Conservation (phyloP, 306 rosid genomes). For the Castanea crenata region DNA sequence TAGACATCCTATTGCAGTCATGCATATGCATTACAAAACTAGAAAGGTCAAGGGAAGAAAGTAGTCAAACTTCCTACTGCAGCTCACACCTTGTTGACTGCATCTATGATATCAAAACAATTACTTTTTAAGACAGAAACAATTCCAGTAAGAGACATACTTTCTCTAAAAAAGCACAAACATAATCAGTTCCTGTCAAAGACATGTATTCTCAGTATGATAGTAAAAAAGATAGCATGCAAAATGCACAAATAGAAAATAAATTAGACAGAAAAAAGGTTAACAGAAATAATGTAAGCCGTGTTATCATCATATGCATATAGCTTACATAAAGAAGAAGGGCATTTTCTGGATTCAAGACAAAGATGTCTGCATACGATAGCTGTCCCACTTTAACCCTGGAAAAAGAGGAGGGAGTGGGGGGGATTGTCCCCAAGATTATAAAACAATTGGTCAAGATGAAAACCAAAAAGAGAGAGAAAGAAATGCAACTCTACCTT, state of each 20-base stretch:
- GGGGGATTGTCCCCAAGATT: conserved; percentile 20
- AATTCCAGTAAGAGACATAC: background rate
- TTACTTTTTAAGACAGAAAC: background rate
- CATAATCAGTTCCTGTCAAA: background rate
- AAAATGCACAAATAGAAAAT: background rate
- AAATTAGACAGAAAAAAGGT: background rate
- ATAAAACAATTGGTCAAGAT: conserved; percentile 9
- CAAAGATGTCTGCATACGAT: conserved; percentile 72
- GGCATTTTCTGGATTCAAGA: conserved; percentile 77
- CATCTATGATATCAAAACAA: background rate
- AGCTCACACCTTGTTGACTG: background rate
- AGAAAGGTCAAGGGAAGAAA: background rate
- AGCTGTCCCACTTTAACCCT: conserved; percentile 76
- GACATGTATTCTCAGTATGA: background rate
- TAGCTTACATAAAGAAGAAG: conserved; percentile 91
- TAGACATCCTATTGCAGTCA: background rate
- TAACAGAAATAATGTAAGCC: conserved; percentile 11
- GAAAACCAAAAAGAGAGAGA: background rate
- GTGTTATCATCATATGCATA: conserved; percentile 17
- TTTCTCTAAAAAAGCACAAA: background rate
- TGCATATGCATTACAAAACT: background rate
- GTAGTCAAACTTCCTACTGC: background rate
- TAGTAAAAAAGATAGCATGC: background rate
- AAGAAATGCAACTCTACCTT: conserved; percentile 41
- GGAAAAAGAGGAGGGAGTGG: conserved; percentile 25